A percentile compares a stretch with the other conserved stretches of the same genome.
Conservation (phyloP, 805 yeast species). For the Schwanniomyces sp. region DNA sequence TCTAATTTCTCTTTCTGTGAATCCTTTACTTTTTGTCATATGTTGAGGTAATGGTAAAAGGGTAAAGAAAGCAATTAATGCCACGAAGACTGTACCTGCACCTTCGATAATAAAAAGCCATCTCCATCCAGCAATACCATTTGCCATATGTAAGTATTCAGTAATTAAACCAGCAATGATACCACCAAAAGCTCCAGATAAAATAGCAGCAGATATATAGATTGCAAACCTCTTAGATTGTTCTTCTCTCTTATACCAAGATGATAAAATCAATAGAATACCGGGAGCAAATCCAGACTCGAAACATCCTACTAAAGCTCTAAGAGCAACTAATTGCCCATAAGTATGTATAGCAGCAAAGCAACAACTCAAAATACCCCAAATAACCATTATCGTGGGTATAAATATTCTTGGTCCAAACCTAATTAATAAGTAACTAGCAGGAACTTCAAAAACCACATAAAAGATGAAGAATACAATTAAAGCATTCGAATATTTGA, state of each 20-base stretch:
- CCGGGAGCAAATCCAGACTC: constrained; percentile 56
- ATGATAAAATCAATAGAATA: constrained; percentile 34
- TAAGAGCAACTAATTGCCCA: constrained; percentile 42
- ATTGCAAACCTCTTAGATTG: constrained; percentile 20
- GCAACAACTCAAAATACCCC: constrained; percentile 19
- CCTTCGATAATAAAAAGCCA: constrained; percentile 37
- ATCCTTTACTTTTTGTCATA: constrained; percentile 2
- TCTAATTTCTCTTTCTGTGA: constrained; percentile 30
- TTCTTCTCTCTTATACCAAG: constrained; percentile 14
- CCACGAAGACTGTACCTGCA: neutral
- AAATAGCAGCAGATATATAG: constrained; percentile 51
- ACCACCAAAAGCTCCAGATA: constrained; percentile 60
- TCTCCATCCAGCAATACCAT: constrained; percentile 49
- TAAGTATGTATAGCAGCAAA: constrained; percentile 40
- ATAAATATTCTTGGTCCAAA: constrained; percentile 11
- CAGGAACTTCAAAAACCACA: constrained; percentile 10
- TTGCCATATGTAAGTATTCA: constrained; percentile 37
- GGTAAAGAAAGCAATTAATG: neutral
- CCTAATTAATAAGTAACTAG: constrained; percentile 8
- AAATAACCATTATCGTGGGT: neutral
- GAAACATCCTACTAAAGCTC: constrained; percentile 51
- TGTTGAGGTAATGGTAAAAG: constrained; percentile 9
- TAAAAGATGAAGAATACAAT: constrained; percentile 12
- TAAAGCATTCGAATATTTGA: constrained; percentile 7
- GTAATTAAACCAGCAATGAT: constrained; percentile 26